Evolutionary conservation across 2,329 filamentous ascomycete species (phyloP).

Genomic region (Colletotrichum spaethianum): DNA sequence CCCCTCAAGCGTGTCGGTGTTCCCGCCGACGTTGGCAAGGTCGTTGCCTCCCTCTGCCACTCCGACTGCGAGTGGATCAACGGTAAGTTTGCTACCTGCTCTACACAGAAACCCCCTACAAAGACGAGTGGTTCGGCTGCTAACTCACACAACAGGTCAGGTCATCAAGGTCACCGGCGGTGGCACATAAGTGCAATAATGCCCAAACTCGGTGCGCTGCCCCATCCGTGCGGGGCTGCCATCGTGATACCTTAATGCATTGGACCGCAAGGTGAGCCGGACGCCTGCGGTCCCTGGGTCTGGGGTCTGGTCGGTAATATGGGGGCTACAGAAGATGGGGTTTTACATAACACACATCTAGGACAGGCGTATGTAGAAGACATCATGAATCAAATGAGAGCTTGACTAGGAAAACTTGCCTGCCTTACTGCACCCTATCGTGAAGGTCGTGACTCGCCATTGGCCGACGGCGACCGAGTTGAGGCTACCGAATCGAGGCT

Average conservation of each 20-base stretch:
- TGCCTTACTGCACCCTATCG: not conserved
- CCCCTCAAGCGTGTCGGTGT: slow-evolving; percentile 72
- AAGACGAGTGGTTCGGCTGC: slow-evolving; percentile 68
- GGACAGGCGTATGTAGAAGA: slow-evolving; percentile 35
- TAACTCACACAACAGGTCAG: slow-evolving; percentile 56
- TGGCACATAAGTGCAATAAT: slow-evolving; percentile 35
- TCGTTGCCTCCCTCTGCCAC: slow-evolving; percentile 68
- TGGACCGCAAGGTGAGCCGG: slow-evolving; percentile 24
- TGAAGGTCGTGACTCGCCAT: not conserved
- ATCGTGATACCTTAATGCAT: slow-evolving; percentile 29
- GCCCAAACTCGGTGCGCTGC: not conserved
- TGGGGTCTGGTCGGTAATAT: slow-evolving; percentile 20
- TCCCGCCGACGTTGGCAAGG: slow-evolving; percentile 71
- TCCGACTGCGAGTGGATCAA: slow-evolving; percentile 76
- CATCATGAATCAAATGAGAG: slow-evolving; percentile 19
- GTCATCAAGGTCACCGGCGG: slow-evolving; percentile 57
- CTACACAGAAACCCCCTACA: not conserved
- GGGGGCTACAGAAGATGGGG: slow-evolving; percentile 1
- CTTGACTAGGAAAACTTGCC: not conserved
- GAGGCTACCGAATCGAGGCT: no score
- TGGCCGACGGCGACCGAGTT: not conserved
- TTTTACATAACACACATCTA: slow-evolving; percentile 11
- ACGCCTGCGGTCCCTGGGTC: slow-evolving; percentile 16
- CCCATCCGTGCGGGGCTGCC: slow-evolving; percentile 26
- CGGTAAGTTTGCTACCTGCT: slow-evolving; percentile 65